Evolutionary conservation across 257 asterid genomes (phyloP).

Genomic region (Salvia hispanica): DNA sequence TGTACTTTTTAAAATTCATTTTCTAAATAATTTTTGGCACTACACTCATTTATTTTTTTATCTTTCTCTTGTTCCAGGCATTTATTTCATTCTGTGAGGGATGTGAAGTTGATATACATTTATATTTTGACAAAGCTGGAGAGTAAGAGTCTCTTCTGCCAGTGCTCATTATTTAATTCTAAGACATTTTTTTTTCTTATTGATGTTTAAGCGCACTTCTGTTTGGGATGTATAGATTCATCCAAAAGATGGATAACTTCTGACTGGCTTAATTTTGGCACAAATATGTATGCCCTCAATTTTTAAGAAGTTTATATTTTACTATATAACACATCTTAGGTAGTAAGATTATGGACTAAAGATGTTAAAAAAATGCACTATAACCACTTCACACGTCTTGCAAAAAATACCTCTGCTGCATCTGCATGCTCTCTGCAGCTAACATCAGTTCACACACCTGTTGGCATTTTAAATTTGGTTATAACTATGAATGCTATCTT

Average conservation of each 20-base stretch:
- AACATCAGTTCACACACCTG: conserved; percentile 26
- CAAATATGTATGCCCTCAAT: too few relatives aligned
- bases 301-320: background rate
- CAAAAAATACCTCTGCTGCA: conserved; percentile 26
- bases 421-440: conserved; percentile 17
- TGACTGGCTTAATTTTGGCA: conserved; percentile 4
- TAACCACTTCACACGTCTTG: background rate
- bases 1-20: background rate
- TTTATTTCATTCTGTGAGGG: conserved; percentile 94
- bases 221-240: background rate
- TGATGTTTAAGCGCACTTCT: conserved; percentile 28
- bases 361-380: conserved; percentile 3
- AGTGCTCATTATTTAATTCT: conserved; percentile 22
- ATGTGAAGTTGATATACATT: conserved; percentile 89
- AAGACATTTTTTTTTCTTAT: conserved; percentile 10
- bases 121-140: conserved; percentile 93
- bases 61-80: conserved; percentile 63
- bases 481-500: conserved; percentile 14
- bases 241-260: conserved; percentile 11
- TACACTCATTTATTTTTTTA: background rate
- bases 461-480: conserved; percentile 18
- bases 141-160: conserved; percentile 65
- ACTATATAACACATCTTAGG: background rate
- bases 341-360: conserved; percentile 19
- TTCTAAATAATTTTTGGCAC: conserved; percentile 14